Evolutionary conservation across 305 asterid species (phyloP).

Genomic region (Stenogyne calaminthoides): DNA sequence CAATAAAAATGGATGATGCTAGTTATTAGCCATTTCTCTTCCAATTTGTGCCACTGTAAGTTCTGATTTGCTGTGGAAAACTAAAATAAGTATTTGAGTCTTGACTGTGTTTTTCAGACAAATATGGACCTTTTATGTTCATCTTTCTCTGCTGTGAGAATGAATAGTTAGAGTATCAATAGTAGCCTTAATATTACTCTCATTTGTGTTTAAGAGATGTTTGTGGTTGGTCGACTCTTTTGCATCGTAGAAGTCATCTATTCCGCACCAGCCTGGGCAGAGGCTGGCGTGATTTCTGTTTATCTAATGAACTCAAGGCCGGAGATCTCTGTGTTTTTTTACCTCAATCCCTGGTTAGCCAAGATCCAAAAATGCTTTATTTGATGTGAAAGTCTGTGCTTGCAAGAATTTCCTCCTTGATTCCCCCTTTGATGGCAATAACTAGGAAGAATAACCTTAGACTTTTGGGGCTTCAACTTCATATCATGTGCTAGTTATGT

Average conservation of each 20-base stretch:
- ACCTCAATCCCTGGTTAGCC: not conserved
- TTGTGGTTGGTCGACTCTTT: not conserved
- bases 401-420: not conserved
- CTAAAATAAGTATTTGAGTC: too few species aligned
- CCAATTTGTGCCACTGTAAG: not conserved
- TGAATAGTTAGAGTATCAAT: too few species aligned
- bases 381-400: constrained; percentile 20
- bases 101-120: not conserved
- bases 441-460: not conserved
- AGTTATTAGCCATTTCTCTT: not conserved
- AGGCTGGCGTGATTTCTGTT: constrained; percentile 31
- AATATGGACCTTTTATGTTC: too few species aligned
- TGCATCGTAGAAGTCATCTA: accelerated
- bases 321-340: constrained; percentile 32
- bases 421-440: not conserved
- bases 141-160: too few species aligned
- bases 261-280: not conserved
- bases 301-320: constrained; percentile 14
- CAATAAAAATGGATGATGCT: not conserved
- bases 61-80: not conserved
- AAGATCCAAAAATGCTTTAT: not conserved
- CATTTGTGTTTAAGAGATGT: constrained; percentile 14
- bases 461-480: not conserved
- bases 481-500: not conserved
- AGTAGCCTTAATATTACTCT: too few species aligned